These are phyloP conservation scores for Athelia psychrophila DNA, from an alignment of 1,284 basidiomycete species.

Conservation along the genomic window DNA sequence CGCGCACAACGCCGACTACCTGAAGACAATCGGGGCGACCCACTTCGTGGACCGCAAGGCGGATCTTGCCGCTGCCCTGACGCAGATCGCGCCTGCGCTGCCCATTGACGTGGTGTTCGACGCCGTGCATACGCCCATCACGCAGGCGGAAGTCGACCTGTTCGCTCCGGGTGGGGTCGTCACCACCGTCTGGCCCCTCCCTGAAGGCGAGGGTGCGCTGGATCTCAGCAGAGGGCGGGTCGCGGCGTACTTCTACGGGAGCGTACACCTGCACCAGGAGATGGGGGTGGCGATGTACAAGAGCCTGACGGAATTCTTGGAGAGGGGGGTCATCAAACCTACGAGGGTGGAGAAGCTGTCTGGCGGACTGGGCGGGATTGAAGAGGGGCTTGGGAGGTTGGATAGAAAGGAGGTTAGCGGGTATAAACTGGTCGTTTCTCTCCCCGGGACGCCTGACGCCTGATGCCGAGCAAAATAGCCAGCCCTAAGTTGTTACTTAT, in stretches of 20 bases:
- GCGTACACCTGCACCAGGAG: neutral
- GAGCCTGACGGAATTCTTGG: neutral
- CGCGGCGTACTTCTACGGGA: neutral
- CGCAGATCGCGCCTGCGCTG: constrained; percentile 24
- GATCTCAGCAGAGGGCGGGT: neutral
- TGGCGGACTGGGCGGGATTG: too few species aligned
- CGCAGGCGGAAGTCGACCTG: neutral
- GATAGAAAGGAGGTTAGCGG: too few species aligned
- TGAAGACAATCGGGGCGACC: constrained; percentile 43
- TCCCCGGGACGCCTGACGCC: too few species aligned
- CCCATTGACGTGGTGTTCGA: constrained; percentile 30
- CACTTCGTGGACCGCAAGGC: constrained; percentile 37
- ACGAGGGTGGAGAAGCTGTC: too few species aligned
- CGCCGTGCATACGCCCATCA: constrained; percentile 10
- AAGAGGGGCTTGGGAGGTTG: too few species aligned
- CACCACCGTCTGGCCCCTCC: neutral
- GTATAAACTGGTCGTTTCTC: too few species aligned
- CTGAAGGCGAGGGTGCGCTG: neutral
- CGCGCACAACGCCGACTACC: constrained; percentile 33
- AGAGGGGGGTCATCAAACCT: neutral
- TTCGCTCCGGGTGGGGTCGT: neutral
- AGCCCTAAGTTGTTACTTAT: too few species aligned
- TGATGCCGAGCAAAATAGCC: too few species aligned
- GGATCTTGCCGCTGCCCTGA: constrained; percentile 22
- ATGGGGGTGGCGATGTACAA: neutral